Percentiles rank a stretch among this genome's conserved stretches.
These are phyloP conservation scores for Kazachstania africana DNA, from an alignment of 805 yeast species.

Conservation along the genomic window DNA sequence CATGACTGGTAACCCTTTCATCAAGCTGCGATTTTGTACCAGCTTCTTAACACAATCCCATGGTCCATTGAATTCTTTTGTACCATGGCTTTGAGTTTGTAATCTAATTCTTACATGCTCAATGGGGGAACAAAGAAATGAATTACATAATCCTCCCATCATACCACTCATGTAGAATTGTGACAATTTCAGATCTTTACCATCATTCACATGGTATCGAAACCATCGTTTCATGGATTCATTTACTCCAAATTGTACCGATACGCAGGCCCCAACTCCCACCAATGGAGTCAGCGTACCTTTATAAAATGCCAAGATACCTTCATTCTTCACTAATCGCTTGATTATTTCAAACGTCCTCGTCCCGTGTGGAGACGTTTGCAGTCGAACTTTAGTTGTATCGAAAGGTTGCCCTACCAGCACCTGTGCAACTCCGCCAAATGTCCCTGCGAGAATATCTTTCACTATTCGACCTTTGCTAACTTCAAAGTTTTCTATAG, in stretches of 20 bases:
- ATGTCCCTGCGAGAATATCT: conserved; percentile 82
- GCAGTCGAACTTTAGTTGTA: conserved; percentile 86
- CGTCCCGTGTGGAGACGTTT: conserved; percentile 71
- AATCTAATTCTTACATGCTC: conserved; percentile 90
- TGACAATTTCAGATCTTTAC: conserved; percentile 32
- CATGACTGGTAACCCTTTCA: conserved; percentile 77
- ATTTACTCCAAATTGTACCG: conserved; percentile 90
- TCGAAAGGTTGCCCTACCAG: conserved; percentile 94
- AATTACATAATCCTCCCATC: conserved; percentile 87
- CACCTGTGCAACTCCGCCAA: conserved; percentile 94
- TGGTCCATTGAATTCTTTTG: conserved; percentile 47
- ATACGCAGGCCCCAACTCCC: conserved; percentile 97
- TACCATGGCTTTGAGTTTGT: conserved; percentile 56
- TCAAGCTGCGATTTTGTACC: conserved; percentile 43
- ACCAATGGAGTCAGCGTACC: conserved; percentile 89
- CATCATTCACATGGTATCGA: conserved; percentile 16
- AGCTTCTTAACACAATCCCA: conserved; percentile 37
- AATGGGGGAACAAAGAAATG: conserved; percentile 82
- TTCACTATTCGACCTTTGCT: conserved; percentile 31
- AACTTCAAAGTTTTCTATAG: conserved; percentile 3
- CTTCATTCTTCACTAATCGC: conserved; percentile 66
- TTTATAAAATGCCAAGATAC: conserved; percentile 76
- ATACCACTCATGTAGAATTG: conserved; percentile 80
- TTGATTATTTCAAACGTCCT: conserved; percentile 63
- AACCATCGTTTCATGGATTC: conserved; percentile 86